A percentile compares a stretch with the other conserved stretches of the same genome.
These are phyloP conservation scores for Golubevia pallescens DNA, from an alignment of 1,284 basidiomycete species.

Conservation along the genomic window DNA sequence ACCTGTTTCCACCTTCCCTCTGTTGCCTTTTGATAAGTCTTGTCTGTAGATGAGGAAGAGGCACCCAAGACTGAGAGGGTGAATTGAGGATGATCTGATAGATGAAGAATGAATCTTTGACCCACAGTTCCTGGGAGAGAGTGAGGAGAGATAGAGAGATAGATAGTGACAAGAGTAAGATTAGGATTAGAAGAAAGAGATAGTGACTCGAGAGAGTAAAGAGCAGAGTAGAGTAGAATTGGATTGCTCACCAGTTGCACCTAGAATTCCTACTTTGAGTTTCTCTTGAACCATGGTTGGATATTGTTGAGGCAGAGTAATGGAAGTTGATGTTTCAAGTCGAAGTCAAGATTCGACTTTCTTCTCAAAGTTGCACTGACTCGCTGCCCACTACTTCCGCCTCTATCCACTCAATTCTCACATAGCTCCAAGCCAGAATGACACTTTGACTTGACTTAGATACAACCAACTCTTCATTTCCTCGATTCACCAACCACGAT, in stretches of 20 bases:
- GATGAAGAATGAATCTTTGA: constrained; percentile 80
- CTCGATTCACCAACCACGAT: too few species aligned
- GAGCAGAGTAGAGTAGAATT: too few species aligned
- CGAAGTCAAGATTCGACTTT: too few species aligned
- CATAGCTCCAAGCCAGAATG: too few species aligned
- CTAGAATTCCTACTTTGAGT: constrained; percentile 88
- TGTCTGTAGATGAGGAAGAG: constrained; percentile 84
- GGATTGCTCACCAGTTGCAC: constrained; percentile 77
- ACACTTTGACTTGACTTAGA: too few species aligned
- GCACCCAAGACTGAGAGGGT: constrained; percentile 85
- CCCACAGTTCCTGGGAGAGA: constrained; percentile 38
- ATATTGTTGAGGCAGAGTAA: too few species aligned
- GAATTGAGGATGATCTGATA: constrained; percentile 90
- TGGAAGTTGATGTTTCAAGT: too few species aligned
- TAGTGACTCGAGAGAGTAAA: not conserved
- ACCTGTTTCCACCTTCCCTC: constrained; percentile 81
- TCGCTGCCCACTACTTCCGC: too few species aligned
- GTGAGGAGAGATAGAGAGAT: constrained; percentile 3
- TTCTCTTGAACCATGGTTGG: constrained; percentile 44
- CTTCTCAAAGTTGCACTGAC: too few species aligned
- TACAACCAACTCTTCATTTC: too few species aligned
- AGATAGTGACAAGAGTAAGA: not conserved
- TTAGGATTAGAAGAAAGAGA: not conserved
- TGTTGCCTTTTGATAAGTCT: constrained; percentile 77
- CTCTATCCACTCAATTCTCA: too few species aligned